Evolutionary conservation across 192 early-diverging fungal genomes (phyloP), one percentile per base, ranked within the genome.

Genomic region (Entrophospora sp.): DNA sequence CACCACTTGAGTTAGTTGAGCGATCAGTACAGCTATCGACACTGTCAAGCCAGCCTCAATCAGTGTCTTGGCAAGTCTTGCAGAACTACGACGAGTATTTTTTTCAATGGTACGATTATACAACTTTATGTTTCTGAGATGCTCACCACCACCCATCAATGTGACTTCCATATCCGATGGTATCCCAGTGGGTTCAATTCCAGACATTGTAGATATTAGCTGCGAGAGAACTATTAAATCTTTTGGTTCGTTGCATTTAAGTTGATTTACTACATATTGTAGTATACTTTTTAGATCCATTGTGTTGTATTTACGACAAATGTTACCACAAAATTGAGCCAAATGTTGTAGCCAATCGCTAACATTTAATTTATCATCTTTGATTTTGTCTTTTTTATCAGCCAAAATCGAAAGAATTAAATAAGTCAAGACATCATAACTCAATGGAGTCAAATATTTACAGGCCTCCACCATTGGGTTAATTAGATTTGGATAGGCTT

Each of bases 401-500:
- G 85, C 74, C 10, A 92, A 70, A 1, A 80, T 81, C 31, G 88
- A 89, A 22, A 92, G 65, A 25, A 93, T 67, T 8, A 76, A 65
- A 51, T 84, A 92, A 0, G 71, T 73, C 24, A 93, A 69, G 20
- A 92, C 81, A 65, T 93, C 91, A 32, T 89, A 87, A 8, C 81
- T 81, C 28, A 93, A 79, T 3, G 83, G 73, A 14, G 85, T 83
- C 28, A 93, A 68, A 66, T 92, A 91, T 20, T 82, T 74, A 42
- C 83, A 83, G 16, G 84, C 84, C 37, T 93, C 91, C 0, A 89
- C 91, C 40, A 93, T 75, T 4, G 75, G 71, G 12, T 76, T 68
- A 7, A 87, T 89, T 76, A 89, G 69, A 64, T 92, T 92, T 69
- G 90, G 86, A 71, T 90, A 90, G n/a, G 64, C 66, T 68, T 90